These are phyloP conservation scores for Cyanidioschyzon merolae DNA, from an alignment of 23 red algal genomes.

Conservation along the genomic window DNA sequence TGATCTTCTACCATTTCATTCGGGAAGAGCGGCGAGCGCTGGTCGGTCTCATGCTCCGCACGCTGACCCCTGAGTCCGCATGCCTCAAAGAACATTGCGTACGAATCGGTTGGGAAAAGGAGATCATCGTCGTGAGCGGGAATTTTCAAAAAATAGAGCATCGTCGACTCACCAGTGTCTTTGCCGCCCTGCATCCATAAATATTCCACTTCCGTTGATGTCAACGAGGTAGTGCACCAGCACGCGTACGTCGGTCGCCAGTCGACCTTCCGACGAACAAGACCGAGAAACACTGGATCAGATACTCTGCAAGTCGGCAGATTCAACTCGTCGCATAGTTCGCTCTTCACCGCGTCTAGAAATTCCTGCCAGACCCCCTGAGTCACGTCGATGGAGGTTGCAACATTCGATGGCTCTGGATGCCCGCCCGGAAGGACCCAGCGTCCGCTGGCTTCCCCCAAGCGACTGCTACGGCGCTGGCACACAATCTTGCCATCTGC, in stretches of 20 bases:
- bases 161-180: neutral
- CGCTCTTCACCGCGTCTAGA: neutral
- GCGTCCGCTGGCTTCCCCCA: neutral
- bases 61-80: neutral
- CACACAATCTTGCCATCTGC: neutral
- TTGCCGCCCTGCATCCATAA: neutral
- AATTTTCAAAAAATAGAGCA: neutral
- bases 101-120: neutral
- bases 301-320: neutral
- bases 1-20: neutral
- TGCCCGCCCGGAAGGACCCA: constrained; percentile 12
- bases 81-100: neutral
- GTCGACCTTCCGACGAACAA: neutral
- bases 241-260: neutral
- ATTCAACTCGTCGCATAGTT: neutral
- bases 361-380: neutral
- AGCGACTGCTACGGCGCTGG: neutral
- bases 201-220: neutral
- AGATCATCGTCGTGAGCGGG: neutral
- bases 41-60: neutral
- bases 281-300: neutral
- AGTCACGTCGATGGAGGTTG: neutral
- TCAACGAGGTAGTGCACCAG: neutral
- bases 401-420: neutral
- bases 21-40: neutral